These are phyloP conservation scores for Penicillium fimorum DNA, from an alignment of 495 filamentous ascomycete genomes.

Conservation along the genomic window DNA sequence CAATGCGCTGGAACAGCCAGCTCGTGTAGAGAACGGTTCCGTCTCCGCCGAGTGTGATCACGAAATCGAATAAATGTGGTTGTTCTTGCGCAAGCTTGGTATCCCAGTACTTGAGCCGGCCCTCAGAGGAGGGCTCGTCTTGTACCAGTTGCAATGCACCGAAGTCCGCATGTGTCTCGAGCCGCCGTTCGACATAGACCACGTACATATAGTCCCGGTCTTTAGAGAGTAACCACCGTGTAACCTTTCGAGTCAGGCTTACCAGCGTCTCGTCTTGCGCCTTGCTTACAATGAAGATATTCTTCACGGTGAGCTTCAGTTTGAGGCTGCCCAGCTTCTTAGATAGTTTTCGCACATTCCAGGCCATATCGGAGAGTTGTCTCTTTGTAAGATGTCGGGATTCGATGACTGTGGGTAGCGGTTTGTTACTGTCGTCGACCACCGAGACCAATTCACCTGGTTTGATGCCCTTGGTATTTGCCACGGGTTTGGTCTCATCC, in stretches of 20 bases:
- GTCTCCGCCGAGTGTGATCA: conserved; percentile 92
- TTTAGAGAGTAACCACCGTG: conserved; percentile 80
- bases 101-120: conserved; percentile 77
- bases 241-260: conserved; percentile 70
- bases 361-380: conserved; percentile 92
- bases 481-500: conserved; percentile 16
- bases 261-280: conserved; percentile 81
- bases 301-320: conserved; percentile 75
- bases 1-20: conserved; percentile 97
- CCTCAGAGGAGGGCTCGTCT: conserved; percentile 53
- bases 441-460: conserved; percentile 22
- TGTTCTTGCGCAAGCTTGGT: conserved; percentile 69
- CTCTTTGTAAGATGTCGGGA: conserved; percentile 82
- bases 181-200: conserved; percentile 75
- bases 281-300: conserved; percentile 87
- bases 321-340: conserved; percentile 78
- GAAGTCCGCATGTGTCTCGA: conserved; percentile 69
- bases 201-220: conserved; percentile 67
- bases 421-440: conserved; percentile 27
- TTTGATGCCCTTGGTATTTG: conserved; percentile 17
- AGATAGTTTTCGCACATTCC: conserved; percentile 86
- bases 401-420: conserved; percentile 39
- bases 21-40: conserved; percentile 93
- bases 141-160: conserved; percentile 60
- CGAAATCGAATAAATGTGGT: conserved; percentile 90